These are phyloP conservation scores for Chaetomium tenue DNA, from an alignment of 495 filamentous ascomycete species.

Conservation along the genomic window DNA sequence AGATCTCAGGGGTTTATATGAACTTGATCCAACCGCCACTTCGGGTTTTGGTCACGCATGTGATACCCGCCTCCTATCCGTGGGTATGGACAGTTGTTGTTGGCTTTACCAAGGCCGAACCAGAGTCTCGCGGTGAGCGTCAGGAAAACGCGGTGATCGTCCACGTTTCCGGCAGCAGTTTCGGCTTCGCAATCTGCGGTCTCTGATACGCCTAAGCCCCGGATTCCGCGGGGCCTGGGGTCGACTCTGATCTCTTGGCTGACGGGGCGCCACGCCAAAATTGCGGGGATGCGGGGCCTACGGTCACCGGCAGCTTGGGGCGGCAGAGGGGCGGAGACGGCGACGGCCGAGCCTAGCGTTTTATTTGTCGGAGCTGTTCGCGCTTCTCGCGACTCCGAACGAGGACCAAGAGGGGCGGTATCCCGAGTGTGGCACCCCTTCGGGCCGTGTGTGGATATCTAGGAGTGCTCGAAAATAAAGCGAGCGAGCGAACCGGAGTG, in stretches of 20 bases:
- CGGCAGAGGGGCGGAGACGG: slow-evolving; percentile 20
- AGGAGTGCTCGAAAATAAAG: neutral
- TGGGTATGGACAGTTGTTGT: neutral
- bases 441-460: neutral
- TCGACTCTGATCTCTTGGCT: slow-evolving; percentile 23
- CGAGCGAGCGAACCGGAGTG: slow-evolving; percentile 2
- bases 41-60: neutral
- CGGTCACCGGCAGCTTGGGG: slow-evolving; percentile 16
- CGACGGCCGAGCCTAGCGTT: slow-evolving; percentile 6
- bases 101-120: slow-evolving; percentile 1
- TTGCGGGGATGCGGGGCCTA: slow-evolving; percentile 24
- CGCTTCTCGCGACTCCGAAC: slow-evolving; percentile 28
- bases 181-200: slow-evolving; percentile 18
- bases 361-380: slow-evolving; percentile 9
- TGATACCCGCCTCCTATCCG: neutral
- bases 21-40: neutral
- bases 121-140: neutral
- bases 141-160: neutral
- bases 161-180: slow-evolving; percentile 3
- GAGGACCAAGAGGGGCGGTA: slow-evolving; percentile 1
- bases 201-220: slow-evolving; percentile 18
- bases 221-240: slow-evolving; percentile 6
- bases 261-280: slow-evolving; percentile 10
- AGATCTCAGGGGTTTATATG: slow-evolving; percentile 18
- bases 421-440: neutral